Evolutionary conservation across 2,329 filamentous ascomycete species (phyloP).

Genomic region (Daldinia eschscholtzii): DNA sequence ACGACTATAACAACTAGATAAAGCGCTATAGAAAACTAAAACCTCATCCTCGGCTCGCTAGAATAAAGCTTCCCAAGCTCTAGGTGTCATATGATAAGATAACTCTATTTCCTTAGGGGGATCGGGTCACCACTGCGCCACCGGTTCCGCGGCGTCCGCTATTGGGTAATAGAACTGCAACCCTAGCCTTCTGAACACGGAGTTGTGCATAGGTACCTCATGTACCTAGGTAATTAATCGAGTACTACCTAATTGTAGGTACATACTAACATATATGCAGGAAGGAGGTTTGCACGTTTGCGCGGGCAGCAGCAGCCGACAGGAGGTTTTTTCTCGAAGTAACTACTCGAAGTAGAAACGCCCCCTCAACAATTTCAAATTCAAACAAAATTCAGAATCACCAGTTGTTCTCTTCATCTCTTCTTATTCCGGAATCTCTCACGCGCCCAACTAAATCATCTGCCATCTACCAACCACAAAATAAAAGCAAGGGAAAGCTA

Average conservation of each 20-base stretch:
- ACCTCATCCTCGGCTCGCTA: neutral
- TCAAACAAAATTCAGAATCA: neutral
- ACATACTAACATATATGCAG: neutral
- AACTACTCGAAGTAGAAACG: neutral
- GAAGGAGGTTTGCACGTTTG: neutral
- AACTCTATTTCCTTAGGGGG: constrained; percentile 6
- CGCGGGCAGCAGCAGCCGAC: neutral
- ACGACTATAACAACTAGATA: neutral
- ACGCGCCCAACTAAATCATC: neutral
- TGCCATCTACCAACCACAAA: neutral
- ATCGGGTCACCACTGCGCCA: constrained; percentile 24
- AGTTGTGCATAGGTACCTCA: neutral
- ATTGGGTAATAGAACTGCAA: constrained; percentile 33
- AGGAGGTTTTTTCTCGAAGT: neutral
- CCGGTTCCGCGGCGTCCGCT: constrained; percentile 31
- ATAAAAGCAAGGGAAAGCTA: constrained; percentile 12
- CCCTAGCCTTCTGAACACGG: constrained; percentile 27
- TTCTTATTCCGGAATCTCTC: constrained; percentile 3
- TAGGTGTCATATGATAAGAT: constrained; percentile 28
- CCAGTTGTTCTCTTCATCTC: neutral
- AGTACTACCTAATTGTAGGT: too few relatives aligned
- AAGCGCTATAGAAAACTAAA: constrained; percentile 1
- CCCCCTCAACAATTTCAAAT: constrained; percentile 2
- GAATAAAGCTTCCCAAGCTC: neutral
- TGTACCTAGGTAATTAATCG: neutral